Base-by-base conservation (phyloP, 768 basidiomycete genomes). In the Naganishia antarctica region DNA sequence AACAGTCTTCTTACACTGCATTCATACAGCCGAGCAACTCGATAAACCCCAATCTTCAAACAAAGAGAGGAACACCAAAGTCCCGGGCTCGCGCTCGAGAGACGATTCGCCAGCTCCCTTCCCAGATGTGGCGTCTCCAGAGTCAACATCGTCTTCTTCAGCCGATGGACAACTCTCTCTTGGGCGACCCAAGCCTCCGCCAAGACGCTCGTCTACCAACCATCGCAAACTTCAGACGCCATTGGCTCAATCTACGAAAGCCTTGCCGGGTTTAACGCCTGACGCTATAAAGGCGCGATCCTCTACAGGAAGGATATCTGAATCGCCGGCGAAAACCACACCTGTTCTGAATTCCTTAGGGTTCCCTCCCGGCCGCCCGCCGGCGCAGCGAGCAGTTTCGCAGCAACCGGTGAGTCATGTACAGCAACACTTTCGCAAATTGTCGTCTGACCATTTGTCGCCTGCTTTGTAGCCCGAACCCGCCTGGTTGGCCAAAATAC, bases 111-210 rank as follows among this genome's bases (percentile, higher is more conserved):
- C 70, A 1, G 40, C 66, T 1, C 68, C 68, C n/a, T 70, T 70
- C 63, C 65, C 66, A 31, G 70, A 70, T 26, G 70, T 70, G 5
- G 70, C 67, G 9, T 68, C 67, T 26, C 70, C 70, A 4, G 65
- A 68, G 26, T 70, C 70, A 32, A 65, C 51, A 8, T 64, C 45
- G 18, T 64, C 57, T 8, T 60, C 59, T 4, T 60, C 59, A 8
- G 59, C 59, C 13, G 53, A 43, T 45, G 44, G 51, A 11, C 4
- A 32, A 32, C 34, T 34, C 29, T 48, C 40, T 43, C 64, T 8
- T 44, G 48, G 32, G 65, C 70, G 25, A 61, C 66, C 73, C 79
- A 51, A 74, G 74, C 63, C 74, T 80, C 5, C 75, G 79, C 13
- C 67, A 76, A 44, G 73, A 79, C 51, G 58, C 73, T 45, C 60